Evolutionary conservation across 306 rosid genomes (phyloP).

Genomic region (Leucaena leucocephala): DNA sequence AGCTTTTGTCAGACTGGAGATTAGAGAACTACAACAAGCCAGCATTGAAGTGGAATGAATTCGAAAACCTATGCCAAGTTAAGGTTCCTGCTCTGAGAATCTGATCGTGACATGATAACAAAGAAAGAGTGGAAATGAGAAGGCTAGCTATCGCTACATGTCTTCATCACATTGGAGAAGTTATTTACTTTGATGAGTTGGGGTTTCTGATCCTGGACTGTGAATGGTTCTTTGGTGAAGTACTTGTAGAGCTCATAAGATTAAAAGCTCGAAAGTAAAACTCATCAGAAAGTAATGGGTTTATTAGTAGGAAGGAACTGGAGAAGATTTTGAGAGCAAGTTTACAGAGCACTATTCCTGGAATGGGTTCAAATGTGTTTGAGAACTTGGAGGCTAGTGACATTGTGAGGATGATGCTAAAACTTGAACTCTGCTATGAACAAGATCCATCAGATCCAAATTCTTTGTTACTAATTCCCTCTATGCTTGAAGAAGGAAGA

Average conservation of each 20-base stretch:
- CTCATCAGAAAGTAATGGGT: slow-evolving; percentile 64
- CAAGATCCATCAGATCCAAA: slow-evolving; percentile 74
- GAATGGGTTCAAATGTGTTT: slow-evolving; percentile 77
- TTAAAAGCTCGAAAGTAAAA: slow-evolving; percentile 64
- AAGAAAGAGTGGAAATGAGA: slow-evolving; percentile 67
- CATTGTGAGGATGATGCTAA: slow-evolving; percentile 91
- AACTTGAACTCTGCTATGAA: slow-evolving; percentile 85
- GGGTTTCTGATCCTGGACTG: slow-evolving; percentile 81
- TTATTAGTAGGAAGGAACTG: slow-evolving; percentile 71
- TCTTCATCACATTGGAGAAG: slow-evolving; percentile 88
- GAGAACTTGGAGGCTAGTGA: slow-evolving; percentile 87
- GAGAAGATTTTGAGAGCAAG: slow-evolving; percentile 80
- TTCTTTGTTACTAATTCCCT: slow-evolving; percentile 72
- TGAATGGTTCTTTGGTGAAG: slow-evolving; percentile 95
- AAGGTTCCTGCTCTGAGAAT: slow-evolving; percentile 70
- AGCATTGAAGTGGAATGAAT: slow-evolving; percentile 94
- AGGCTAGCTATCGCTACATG: slow-evolving; percentile 77
- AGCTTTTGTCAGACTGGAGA: slow-evolving; percentile 86
- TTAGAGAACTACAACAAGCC: slow-evolving; percentile 89
- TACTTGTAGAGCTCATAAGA: slow-evolving; percentile 74
- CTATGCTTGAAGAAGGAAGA: slow-evolving; percentile 91
- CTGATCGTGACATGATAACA: slow-evolving; percentile 74
- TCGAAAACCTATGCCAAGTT: slow-evolving; percentile 79
- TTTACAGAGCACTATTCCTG: slow-evolving; percentile 82
- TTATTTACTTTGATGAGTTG: slow-evolving; percentile 78